Evolutionary conservation across 345 rosid species (phyloP).

Genomic region (Geranium rotundifolium): DNA sequence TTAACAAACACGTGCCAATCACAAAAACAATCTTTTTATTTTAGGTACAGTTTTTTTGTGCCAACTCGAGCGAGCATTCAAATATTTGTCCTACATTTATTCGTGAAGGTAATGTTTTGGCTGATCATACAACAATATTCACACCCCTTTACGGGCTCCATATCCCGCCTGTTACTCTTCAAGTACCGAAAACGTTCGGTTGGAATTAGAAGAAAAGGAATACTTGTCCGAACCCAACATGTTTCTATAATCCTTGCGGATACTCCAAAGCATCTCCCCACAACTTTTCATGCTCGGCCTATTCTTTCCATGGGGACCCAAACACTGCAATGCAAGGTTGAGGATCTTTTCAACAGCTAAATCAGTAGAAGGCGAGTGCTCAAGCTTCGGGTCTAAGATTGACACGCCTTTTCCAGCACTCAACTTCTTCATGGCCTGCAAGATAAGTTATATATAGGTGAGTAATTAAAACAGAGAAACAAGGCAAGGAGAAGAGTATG

Average conservation of each 20-base stretch:
- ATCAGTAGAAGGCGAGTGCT: conserved; percentile 30
- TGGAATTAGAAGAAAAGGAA: conserved; percentile 26
- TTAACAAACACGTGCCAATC: too few relatives aligned
- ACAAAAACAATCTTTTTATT: too few relatives aligned
- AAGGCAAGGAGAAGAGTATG: conserved; percentile 7
- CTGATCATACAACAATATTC: too few relatives aligned
- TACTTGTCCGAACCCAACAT: conserved; percentile 20
- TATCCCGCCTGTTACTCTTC: conserved; percentile 8
- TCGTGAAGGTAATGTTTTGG: too few relatives aligned
- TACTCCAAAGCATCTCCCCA: conserved; percentile 73
- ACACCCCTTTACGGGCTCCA: too few relatives aligned
- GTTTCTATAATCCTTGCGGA: conserved; percentile 76
- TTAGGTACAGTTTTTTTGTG: too few relatives aligned
- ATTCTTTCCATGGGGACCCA: conserved; percentile 55
- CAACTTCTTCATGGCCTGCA: conserved; percentile 68
- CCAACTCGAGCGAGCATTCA: too few relatives aligned
- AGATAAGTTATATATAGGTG: neutral
- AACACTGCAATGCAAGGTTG: conserved; percentile 62
- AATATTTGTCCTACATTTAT: too few relatives aligned
- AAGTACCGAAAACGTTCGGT: conserved; percentile 15
- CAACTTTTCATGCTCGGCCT: conserved; percentile 79
- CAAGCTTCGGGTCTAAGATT: conserved; percentile 59
- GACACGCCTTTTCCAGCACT: conserved; percentile 45
- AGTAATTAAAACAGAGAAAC: neutral
- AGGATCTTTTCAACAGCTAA: conserved; percentile 56